Conservation (phyloP, 2,329 filamentous ascomycete species). For the Rhynchosporium agropyri region DNA sequence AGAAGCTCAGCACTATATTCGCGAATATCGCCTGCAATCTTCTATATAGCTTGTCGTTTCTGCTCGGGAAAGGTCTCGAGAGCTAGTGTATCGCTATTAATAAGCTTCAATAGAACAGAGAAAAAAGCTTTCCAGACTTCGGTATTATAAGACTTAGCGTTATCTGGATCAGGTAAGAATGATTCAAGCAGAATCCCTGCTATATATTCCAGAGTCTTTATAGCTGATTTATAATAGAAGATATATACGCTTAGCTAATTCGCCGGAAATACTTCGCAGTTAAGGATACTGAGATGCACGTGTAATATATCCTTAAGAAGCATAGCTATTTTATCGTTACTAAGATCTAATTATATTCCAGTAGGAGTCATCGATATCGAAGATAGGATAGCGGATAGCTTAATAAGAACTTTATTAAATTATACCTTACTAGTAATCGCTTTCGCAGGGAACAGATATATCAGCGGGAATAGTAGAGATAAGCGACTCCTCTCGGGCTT, state of each 20-base stretch:
- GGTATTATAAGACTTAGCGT: constrained; percentile 80
- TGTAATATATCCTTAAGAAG: constrained; percentile 79
- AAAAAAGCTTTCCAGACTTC: constrained; percentile 95
- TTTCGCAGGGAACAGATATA: constrained; percentile 85
- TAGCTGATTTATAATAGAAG: constrained; percentile 87
- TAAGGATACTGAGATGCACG: constrained; percentile 85
- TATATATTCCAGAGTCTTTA: constrained; percentile 82
- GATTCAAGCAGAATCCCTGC: constrained; percentile 78
- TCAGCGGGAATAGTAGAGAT: constrained; percentile 85
- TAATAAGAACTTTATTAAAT: constrained; percentile 86
- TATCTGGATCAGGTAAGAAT: constrained; percentile 85
- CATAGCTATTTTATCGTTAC: constrained; percentile 71
- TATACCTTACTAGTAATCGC: constrained; percentile 58
- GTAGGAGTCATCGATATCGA: constrained; percentile 74
- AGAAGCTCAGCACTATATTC: constrained; percentile 88
- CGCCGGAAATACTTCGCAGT: constrained; percentile 84
- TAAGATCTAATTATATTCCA: constrained; percentile 74
- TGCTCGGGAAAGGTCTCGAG: constrained; percentile 97
- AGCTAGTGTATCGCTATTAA: constrained; percentile 84
- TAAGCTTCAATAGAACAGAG: constrained; percentile 81
- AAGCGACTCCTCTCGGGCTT: constrained; percentile 64
- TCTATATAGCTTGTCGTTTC: constrained; percentile 95
- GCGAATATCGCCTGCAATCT: constrained; percentile 94
- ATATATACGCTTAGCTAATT: constrained; percentile 94
- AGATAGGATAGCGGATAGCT: constrained; percentile 85